These are phyloP conservation scores for Penicillium sp. DNA, from an alignment of 2,329 filamentous ascomycete species.

Conservation along the genomic window DNA sequence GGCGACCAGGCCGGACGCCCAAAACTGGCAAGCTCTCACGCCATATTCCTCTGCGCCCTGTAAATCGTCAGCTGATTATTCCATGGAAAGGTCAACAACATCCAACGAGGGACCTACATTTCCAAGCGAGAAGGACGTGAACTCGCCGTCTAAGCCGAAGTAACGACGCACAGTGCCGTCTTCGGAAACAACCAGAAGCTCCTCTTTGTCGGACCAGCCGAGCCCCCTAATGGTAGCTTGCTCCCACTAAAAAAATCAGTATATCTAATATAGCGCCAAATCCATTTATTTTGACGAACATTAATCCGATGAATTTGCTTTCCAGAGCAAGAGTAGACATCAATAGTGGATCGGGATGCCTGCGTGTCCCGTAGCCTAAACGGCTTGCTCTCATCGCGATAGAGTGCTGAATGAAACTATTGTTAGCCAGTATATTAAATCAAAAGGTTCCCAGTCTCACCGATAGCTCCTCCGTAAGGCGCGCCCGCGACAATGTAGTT, in stretches of 20 bases:
- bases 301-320: conserved; percentile 79
- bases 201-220: conserved; percentile 96
- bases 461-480: conserved; percentile 88
- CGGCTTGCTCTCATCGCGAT: conserved; percentile 83
- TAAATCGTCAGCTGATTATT: conserved; percentile 13
- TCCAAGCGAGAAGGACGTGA: conserved; percentile 88
- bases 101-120: conserved; percentile 51
- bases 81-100: too few relatives aligned
- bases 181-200: conserved; percentile 78
- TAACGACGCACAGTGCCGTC: conserved; percentile 91
- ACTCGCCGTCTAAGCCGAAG: conserved; percentile 88
- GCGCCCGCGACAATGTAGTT: conserved; percentile 90
- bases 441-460: conserved; percentile 51
- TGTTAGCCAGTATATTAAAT: neutral
- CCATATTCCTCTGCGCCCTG: conserved; percentile 80
- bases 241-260: conserved; percentile 64
- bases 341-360: conserved; percentile 76
- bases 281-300: conserved; percentile 38
- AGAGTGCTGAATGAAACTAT: conserved; percentile 58
- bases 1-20: conserved; percentile 87
- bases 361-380: conserved; percentile 71
- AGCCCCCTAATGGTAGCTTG: conserved; percentile 81
- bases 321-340: conserved; percentile 90
- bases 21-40: conserved; percentile 87
- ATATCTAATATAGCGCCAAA: neutral